Conservation (phyloP, 1,284 basidiomycete genomes). For the Puccinia hordei region DNA sequence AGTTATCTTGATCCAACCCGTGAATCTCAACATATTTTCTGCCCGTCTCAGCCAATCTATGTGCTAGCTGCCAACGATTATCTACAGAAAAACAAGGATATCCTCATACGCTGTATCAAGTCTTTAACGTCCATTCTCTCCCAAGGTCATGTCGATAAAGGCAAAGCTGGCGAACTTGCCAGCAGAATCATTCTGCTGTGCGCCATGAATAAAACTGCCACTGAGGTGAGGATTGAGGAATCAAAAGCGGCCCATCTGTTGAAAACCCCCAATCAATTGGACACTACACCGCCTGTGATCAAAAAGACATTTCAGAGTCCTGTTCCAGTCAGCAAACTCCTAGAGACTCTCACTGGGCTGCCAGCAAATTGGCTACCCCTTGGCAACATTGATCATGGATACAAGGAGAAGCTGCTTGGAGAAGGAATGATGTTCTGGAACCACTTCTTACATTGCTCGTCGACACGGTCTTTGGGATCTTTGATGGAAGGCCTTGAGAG, state of each 20-base stretch:
- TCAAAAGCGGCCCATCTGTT: background rate
- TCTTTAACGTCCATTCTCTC: background rate
- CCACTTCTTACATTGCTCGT: background rate
- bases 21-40: background rate
- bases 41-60: conserved; percentile 5
- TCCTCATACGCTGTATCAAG: background rate
- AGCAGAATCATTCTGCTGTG: conserved; percentile 15
- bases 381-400: background rate
- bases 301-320: background rate
- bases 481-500: background rate
- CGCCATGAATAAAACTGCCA: background rate
- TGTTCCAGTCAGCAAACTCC: background rate
- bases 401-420: background rate
- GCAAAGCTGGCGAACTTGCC: background rate
- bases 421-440: conserved; percentile 14
- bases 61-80: background rate
- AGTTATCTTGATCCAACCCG: background rate
- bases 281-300: background rate
- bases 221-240: background rate
- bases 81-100: background rate
- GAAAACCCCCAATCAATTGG: background rate
- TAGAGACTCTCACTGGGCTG: background rate
- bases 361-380: background rate
- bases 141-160: background rate
- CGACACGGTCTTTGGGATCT: background rate